Conservation (phyloP, 495 filamentous ascomycete genomes). For the Penicillium silybi region DNA sequence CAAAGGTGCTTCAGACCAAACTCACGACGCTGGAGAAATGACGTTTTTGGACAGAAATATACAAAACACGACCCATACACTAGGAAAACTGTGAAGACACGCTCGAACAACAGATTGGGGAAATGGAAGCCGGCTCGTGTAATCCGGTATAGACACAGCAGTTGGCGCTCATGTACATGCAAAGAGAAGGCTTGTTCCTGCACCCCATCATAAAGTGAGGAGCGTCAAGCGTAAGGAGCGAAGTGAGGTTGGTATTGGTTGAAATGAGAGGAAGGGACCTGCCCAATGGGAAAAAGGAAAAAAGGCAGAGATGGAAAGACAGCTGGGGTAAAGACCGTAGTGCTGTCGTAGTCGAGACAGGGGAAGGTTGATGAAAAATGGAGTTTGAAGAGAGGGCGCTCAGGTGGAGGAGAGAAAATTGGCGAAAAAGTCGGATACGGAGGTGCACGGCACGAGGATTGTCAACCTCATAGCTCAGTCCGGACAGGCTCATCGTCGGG, state of each 20-base stretch:
- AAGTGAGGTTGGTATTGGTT: background rate
- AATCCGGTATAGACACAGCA: conserved; percentile 21
- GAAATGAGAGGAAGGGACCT: conserved; percentile 9
- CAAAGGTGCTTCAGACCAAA: background rate
- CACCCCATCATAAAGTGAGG: background rate
- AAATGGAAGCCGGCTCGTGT: background rate
- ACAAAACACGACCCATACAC: conserved; percentile 1
- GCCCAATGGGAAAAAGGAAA: background rate
- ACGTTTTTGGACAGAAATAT: background rate
- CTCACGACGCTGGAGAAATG: background rate
- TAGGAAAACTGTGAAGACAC: background rate
- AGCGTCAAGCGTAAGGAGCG: background rate
- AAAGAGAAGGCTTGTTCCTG: conserved; percentile 9
- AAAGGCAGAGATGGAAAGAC: background rate
- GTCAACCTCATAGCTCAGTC: conserved; percentile 14
- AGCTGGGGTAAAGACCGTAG: background rate
- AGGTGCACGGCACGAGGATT: background rate
- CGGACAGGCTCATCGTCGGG: conserved; percentile 12
- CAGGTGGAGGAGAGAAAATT: background rate
- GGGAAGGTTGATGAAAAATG: background rate
- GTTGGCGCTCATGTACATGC: conserved; percentile 34
- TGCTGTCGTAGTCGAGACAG: background rate
- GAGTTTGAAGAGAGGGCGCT: background rate
- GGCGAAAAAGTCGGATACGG: background rate
- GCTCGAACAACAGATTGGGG: conserved; percentile 8